Evolutionary conservation across 2,329 filamentous ascomycete genomes (phyloP).

Genomic region (Claviceps sorghi): DNA sequence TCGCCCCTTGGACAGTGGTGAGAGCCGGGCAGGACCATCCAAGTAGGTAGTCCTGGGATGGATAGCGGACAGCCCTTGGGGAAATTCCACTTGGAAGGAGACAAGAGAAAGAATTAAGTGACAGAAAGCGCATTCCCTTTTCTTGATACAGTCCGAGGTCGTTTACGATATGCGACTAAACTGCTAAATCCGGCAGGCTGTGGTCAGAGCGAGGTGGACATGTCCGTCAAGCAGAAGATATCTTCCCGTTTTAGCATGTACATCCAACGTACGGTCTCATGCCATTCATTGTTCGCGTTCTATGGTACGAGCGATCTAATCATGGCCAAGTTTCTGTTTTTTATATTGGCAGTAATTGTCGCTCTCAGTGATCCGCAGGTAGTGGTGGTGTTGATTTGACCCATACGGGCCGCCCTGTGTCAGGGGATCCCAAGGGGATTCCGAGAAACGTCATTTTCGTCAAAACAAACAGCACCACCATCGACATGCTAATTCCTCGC

Average conservation of each 20-base stretch:
- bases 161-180: background rate
- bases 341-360: no score
- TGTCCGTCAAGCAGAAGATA: background rate
- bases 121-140: background rate
- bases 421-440: no score
- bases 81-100: conserved; percentile 46
- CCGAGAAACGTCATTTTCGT: no score
- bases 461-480: no score
- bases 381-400: no score
- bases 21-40: conserved; percentile 23
- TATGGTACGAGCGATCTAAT: no score
- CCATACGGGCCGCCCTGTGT: no score
- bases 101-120: conserved; percentile 14
- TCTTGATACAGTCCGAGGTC: background rate
- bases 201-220: background rate
- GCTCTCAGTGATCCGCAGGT: no score
- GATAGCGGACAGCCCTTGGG: conserved; percentile 34
- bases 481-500: no score
- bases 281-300: background rate
- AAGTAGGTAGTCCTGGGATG: conserved; percentile 28
- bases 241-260: background rate
- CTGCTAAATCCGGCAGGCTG: background rate
- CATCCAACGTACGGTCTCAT: background rate
- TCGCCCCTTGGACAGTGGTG: conserved; percentile 38
- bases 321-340: no score